Evolutionary conservation across 139 green algal genomes (phyloP).

Genomic region (Trebouxia sp.): DNA sequence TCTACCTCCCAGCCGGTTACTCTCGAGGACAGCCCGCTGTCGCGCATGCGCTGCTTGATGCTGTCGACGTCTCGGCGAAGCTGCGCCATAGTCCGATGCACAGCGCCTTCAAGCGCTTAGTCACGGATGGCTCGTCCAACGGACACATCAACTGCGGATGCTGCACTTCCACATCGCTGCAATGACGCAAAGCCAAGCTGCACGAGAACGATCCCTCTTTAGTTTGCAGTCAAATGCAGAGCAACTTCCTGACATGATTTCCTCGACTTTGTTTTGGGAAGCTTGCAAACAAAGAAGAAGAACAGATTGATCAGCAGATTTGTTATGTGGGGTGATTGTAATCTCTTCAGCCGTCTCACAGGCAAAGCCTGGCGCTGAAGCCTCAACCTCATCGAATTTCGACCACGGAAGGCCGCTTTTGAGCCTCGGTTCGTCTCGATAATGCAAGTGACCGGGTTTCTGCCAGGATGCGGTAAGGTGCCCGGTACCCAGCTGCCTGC

Average conservation of each 20-base stretch:
- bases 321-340: too few species aligned
- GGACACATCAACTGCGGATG: background rate
- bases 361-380: too few species aligned
- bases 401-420: too few species aligned
- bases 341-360: too few species aligned
- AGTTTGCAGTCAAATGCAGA: background rate
- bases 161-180: too few species aligned
- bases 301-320: too few species aligned
- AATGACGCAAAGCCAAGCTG: too few species aligned
- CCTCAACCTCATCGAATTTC: too few species aligned
- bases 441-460: background rate
- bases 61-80: constrained; percentile 3
- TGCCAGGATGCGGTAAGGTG: background rate
- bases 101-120: background rate
- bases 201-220: too few species aligned
- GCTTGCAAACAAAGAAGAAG: too few species aligned
- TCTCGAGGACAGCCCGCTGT: background rate
- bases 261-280: too few species aligned
- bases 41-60: background rate
- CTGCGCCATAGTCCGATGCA: background rate
- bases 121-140: background rate
- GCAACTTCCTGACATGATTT: too few species aligned
- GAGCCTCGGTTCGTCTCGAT: background rate
- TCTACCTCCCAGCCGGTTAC: background rate
- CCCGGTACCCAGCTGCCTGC: background rate